Evolutionary conservation across 1,139 yeast species (phyloP), one percentile per base, ranked within the genome.

Genomic region (Pichia cactophila): DNA sequence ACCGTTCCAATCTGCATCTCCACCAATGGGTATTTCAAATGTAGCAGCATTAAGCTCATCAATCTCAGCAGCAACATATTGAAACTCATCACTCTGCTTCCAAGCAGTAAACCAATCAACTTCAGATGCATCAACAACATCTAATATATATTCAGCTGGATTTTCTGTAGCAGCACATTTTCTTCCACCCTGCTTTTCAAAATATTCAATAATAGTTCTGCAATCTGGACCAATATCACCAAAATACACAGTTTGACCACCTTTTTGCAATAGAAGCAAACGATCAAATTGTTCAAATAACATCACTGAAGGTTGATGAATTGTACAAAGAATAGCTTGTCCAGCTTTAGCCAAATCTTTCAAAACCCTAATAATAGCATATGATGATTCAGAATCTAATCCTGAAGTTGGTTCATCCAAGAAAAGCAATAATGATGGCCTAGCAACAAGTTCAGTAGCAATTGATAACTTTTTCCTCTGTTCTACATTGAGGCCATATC

Each of bases 111-210:
- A 67, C 80, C 80, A 77, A 54, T 76, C 71, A 45, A 63, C 63
- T 12, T 61, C 74, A 70, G 81, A 81, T 9, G 81, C 81, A 43
- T 81, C 82, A 58, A 80, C 78, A 39, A 75, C 76, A 56, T 72
- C 71, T 53, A 74, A 65, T 66, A 74, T 72, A 68, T 76, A 74
- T 58, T 74, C 79, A 33, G 78, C 77, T 7, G 78, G 78, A 51
- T 78, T 78, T 65, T 62, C 82, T 63, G 52, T 61, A 54, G 44
- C 51, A 6, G 70, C 69, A 66, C 83, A 78, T 49, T 68, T 63
- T 47, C 81, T 65, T 23, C 77, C 74, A 49, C 83, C 82, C 51
- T 75, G 67, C 2, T 20, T 10, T 16, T 45, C 46, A 59, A 79
- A 78, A 56, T 79, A 79, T 33, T 67, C 55, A 43, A 76, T 63